Percentiles rank a stretch among this genome's conserved stretches.
Conservation (phyloP, 768 basidiomycete genomes). For the Mycena belliarum region DNA sequence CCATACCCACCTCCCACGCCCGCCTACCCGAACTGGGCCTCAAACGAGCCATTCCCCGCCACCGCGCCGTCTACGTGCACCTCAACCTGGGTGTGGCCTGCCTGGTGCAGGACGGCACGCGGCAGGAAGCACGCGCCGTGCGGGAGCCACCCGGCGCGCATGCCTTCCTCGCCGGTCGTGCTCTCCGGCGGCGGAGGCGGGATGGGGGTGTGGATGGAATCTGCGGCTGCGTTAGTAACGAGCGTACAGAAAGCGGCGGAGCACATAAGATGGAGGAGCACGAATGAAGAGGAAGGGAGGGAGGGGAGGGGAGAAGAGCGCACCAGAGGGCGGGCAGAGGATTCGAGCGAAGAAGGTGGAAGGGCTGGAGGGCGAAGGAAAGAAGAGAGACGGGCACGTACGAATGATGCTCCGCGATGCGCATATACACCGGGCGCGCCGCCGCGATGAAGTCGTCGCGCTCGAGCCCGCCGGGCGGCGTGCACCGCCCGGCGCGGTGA, state of each 20-base stretch:
- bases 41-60: not conserved
- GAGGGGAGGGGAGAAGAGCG: no score
- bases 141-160: slow-evolving; percentile 46
- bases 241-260: no score
- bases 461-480: slow-evolving; percentile 21
- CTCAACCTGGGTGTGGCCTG: not conserved
- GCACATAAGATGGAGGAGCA: no score
- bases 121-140: not conserved
- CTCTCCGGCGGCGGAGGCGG: slow-evolving; percentile 9
- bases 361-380: not conserved
- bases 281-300: no score
- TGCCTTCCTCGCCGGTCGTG: not conserved
- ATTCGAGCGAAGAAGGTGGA: not conserved
- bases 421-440: slow-evolving; percentile 44
- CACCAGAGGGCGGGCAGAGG: no score
- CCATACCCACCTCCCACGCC: not conserved
- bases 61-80: not conserved
- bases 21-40: not conserved
- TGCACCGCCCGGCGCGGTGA: slow-evolving; percentile 19
- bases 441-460: slow-evolving; percentile 29
- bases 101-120: not conserved
- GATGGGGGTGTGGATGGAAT: not conserved
- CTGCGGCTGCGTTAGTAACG: not conserved
- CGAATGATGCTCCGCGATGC: slow-evolving; percentile 42
- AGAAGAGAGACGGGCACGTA: not conserved